These are phyloP conservation scores for Aureobasidium melanogenum DNA, from an alignment of 2,329 filamentous ascomycete genomes.

Conservation along the genomic window DNA sequence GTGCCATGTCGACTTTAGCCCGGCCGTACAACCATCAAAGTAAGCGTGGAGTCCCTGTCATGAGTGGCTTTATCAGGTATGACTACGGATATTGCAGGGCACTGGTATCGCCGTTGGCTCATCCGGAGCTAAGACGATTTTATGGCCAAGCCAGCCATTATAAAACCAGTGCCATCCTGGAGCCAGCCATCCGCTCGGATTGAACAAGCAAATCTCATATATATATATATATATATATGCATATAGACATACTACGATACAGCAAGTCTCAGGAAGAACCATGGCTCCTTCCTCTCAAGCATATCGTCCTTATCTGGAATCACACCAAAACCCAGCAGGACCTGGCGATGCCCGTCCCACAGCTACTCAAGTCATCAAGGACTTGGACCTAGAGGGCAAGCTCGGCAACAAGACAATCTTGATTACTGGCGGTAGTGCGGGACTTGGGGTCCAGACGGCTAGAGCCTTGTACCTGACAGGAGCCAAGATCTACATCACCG, in stretches of 20 bases:
- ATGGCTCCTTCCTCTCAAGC: not conserved
- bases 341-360: slow-evolving; percentile 16
- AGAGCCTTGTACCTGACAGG: slow-evolving; percentile 39
- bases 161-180: not conserved
- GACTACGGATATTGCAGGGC: not conserved
- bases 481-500: slow-evolving; percentile 37
- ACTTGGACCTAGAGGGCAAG: slow-evolving; percentile 23
- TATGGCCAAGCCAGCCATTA: not conserved
- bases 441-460: slow-evolving; percentile 37
- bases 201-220: not conserved
- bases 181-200: not conserved
- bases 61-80: not conserved
- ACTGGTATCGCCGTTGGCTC: not conserved
- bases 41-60: too few species aligned
- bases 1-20: not conserved
- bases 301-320: not conserved
- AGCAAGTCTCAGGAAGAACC: not conserved
- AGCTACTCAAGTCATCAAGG: slow-evolving; percentile 20
- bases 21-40: not conserved
- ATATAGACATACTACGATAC: too few species aligned
- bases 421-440: slow-evolving; percentile 38
- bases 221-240: too few species aligned
- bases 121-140: not conserved
- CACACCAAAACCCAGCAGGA: not conserved
- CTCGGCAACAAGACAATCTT: slow-evolving; percentile 31